These are phyloP conservation scores for Leishmania amazonensis DNA, from an alignment of 208 protist genomes.

Conservation along the genomic window DNA sequence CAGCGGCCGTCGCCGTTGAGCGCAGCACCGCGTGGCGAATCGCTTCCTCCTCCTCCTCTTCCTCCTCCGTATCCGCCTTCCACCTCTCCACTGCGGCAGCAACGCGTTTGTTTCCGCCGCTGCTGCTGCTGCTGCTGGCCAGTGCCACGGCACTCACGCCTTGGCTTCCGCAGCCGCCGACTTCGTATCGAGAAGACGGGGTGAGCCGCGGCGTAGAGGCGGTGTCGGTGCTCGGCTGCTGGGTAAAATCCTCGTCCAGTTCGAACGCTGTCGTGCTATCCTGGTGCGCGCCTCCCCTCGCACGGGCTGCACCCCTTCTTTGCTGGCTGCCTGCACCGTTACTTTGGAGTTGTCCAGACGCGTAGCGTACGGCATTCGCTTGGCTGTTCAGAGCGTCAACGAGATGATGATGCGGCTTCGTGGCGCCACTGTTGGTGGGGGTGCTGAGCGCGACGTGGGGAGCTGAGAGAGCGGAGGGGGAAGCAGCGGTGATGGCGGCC, in stretches of 20 bases:
- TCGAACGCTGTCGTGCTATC: background rate
- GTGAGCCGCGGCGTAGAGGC: slow-evolving; percentile 8
- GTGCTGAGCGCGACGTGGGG: background rate
- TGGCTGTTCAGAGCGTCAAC: background rate
- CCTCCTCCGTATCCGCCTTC: slow-evolving; percentile 4
- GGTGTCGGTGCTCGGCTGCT: background rate
- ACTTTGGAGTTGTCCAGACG: background rate
- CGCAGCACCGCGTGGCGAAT: slow-evolving; percentile 41
- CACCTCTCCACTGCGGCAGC: background rate
- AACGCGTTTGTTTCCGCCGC: background rate
- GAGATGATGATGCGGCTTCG: background rate
- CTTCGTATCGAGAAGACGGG: background rate
- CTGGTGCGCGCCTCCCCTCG: background rate
- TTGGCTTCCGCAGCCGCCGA: background rate
- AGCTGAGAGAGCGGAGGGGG: background rate
- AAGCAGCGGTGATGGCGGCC: background rate
- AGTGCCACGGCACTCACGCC: background rate
- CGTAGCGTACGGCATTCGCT: background rate
- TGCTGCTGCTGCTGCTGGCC: background rate
- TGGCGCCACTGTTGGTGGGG: background rate
- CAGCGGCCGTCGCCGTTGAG: slow-evolving; percentile 20
- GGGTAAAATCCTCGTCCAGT: background rate
- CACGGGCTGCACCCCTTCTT: background rate
- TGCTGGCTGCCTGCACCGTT: background rate
- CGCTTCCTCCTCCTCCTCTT: slow-evolving; percentile 33